Evolutionary conservation across 78 protist species (phyloP).

Genomic region (Dictyostelium brefeldianum): DNA sequence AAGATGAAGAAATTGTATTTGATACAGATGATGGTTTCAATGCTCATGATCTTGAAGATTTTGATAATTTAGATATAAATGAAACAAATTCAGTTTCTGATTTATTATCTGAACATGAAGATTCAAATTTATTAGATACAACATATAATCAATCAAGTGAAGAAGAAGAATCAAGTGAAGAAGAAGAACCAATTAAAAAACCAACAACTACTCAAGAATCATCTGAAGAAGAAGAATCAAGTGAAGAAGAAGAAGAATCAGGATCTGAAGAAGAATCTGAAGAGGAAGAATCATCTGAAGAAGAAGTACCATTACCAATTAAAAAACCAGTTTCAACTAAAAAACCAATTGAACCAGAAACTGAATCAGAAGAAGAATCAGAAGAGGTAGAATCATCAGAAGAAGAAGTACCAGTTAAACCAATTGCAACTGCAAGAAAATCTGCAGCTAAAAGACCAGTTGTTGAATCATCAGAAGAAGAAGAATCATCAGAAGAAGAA

Average conservation of each 20-base stretch:
- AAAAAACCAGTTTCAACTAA: neutral
- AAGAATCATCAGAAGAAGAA: conserved; percentile 41
- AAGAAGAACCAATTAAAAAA: neutral
- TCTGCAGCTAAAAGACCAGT: conserved; percentile 14
- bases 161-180: conserved; percentile 1
- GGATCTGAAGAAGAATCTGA: conserved; percentile 17
- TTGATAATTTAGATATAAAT: conserved; percentile 29
- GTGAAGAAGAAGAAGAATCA: conserved; percentile 26
- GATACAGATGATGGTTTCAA: conserved; percentile 68
- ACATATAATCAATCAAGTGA: neutral
- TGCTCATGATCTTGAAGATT: conserved; percentile 72
- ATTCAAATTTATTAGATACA: neutral
- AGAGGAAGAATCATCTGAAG: conserved; percentile 41
- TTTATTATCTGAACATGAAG: neutral
- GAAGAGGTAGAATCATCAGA: conserved; percentile 33
- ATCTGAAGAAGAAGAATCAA: conserved; percentile 27
- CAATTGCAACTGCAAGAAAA: neutral
- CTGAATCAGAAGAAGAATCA: conserved; percentile 1
- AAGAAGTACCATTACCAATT: neutral
- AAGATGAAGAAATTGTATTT: conserved; percentile 50
- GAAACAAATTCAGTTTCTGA: neutral
- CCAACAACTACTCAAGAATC: neutral
- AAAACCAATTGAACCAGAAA: conserved; percentile 16
- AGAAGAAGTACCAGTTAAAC: conserved; percentile 9
- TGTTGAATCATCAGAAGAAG: conserved; percentile 28